Percentiles rank a stretch among this genome's conserved stretches.
Evolutionary conservation across 2,329 filamentous ascomycete genomes (phyloP).

Genomic region (Purpureocillium lavendulum): DNA sequence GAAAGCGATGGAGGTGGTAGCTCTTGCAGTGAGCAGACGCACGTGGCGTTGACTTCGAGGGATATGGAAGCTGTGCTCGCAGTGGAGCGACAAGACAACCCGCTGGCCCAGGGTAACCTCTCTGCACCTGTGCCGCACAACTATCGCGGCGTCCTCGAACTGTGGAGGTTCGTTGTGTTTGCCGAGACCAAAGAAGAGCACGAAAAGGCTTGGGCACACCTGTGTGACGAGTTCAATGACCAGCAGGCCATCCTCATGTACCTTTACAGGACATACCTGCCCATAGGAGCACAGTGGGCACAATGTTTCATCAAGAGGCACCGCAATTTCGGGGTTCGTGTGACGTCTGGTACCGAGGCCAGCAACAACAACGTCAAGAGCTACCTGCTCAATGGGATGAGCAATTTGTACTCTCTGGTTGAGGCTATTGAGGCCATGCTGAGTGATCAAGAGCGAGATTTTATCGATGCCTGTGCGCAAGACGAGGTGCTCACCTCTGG

Average conservation of each 20-base stretch:
- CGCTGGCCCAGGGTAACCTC: background rate
- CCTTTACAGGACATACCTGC: conserved; percentile 5
- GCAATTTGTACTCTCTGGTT: conserved; percentile 3
- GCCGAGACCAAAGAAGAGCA: conserved; percentile 1
- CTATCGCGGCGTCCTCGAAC: background rate
- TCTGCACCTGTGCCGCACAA: conserved; percentile 1
- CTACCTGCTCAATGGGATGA: conserved; percentile 5
- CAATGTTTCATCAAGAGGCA: conserved; percentile 6
- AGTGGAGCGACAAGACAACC: background rate
- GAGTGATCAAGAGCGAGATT: conserved; percentile 5
- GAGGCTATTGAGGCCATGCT: conserved; percentile 6
- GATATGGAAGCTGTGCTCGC: conserved; percentile 1
- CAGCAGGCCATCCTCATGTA: conserved; percentile 3
- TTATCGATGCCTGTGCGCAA: conserved; percentile 1
- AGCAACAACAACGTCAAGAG: conserved; percentile 7
- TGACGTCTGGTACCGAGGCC: conserved; percentile 5
- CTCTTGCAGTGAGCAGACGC: too few species aligned
- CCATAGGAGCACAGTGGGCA: conserved; percentile 5
- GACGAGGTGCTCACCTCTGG: conserved; percentile 5
- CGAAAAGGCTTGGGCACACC: conserved; percentile 2
- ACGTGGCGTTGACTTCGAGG: background rate
- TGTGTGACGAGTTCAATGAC: conserved; percentile 1
- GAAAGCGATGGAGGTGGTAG: background rate
- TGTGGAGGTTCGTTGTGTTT: background rate
- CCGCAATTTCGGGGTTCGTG: conserved; percentile 7